Evolutionary conservation across 345 rosid species (phyloP), one percentile per base, ranked within the genome.

Genomic region (Melastoma malabathricum): DNA sequence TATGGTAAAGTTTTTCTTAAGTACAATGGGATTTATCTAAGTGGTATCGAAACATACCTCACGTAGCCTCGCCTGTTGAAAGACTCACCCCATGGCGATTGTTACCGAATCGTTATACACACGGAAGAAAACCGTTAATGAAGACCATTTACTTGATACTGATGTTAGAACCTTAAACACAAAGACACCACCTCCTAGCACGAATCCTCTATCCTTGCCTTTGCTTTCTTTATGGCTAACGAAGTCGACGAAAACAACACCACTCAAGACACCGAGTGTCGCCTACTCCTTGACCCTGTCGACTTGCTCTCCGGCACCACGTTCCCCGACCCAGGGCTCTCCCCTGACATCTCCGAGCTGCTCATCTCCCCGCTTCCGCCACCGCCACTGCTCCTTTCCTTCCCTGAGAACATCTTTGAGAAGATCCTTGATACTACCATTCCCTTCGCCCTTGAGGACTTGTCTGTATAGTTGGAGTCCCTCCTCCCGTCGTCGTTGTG

Each of bases 241-340:
- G 0, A 34, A 34, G 12, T 9, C 41, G 12, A 9, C 10, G 6
- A 34, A 6, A 34, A 34, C 12, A 8, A 54, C 18, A 15, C 38
- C 4, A 38, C 13, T 25, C 58, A 43, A 9, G 89, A 78, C 16
- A 71, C 55, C 0, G 77, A 82, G 38, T 72, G 78, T 63, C 84
- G 82, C 70, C 81, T 58, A 70, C 75, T 79, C 61, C 83, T 78
- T 14, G 94, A 77, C 13, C 82, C 86, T 14, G 86, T 81, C 0
- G 83, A 86, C 64, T 89, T 89, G 18, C 71, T 79, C 48, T 86
- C 94, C 41, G 72, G 41, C 12, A 12, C 90, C 1, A 77, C 83
- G 23, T 58, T 66, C 5, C 66, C 66, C 7, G 97, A 85, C 17
- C 85, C 81, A 2, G 74, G 59, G 15, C 65, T 55, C 38, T 62